Conservation (phyloP, 306 rosid genomes). For the Vicia sativa region DNA sequence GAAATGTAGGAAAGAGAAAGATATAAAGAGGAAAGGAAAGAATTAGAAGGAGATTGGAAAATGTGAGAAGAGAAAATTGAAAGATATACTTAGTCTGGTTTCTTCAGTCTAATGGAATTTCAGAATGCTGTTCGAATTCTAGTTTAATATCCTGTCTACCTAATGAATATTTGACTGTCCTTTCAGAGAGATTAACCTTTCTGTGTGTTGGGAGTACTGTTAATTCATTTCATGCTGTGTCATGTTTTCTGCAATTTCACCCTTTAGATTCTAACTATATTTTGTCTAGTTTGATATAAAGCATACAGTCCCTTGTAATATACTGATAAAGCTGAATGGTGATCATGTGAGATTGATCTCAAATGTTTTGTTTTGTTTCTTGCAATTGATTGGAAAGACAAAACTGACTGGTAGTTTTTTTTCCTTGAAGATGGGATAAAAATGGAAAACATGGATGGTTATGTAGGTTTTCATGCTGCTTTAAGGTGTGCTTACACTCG, state of each 20-base stretch:
- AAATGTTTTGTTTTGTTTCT: slow-evolving; percentile 13
- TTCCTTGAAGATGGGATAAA: slow-evolving; percentile 67
- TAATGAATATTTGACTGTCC: slow-evolving; percentile 4
- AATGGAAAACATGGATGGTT: slow-evolving; percentile 79
- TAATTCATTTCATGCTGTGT: slow-evolving; percentile 20
- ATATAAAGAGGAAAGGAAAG: background rate
- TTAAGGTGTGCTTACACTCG: slow-evolving; percentile 74
- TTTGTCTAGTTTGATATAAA: slow-evolving; percentile 19
- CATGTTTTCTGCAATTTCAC: background rate
- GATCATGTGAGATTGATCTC: slow-evolving; percentile 9
- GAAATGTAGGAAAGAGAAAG: background rate
- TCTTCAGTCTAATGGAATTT: slow-evolving; percentile 23
- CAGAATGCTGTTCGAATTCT: background rate
- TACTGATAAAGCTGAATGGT: background rate
- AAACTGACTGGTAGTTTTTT: slow-evolving; percentile 31
- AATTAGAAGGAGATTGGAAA: background rate
- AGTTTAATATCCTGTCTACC: background rate
- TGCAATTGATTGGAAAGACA: slow-evolving; percentile 30
- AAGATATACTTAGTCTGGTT: background rate
- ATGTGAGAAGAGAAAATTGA: slow-evolving; percentile 2
- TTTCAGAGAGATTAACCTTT: slow-evolving; percentile 13
- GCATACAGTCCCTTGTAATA: slow-evolving; percentile 23
- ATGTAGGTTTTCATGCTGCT: slow-evolving; percentile 93
- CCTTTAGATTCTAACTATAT: slow-evolving; percentile 7
- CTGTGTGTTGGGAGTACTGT: background rate